Evolutionary conservation across 768 basidiomycete species (phyloP).

Genomic region (Candolleomyces efflorescens): DNA sequence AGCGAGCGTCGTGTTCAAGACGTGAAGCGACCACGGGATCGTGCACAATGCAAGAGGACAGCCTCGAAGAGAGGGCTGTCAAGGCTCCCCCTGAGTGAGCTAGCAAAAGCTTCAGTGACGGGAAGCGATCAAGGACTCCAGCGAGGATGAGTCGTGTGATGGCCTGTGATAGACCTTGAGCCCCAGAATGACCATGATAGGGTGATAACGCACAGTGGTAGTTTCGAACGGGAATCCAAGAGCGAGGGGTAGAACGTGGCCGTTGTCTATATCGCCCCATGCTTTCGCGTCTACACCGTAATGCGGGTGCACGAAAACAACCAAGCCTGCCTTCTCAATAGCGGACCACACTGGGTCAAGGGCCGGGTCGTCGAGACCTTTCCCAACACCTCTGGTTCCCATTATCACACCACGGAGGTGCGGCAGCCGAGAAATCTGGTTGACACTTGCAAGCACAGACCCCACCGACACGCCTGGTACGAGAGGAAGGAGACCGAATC

Average conservation of each 20-base stretch:
- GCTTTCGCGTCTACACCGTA: slow-evolving; percentile 73
- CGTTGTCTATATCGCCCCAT: slow-evolving; percentile 77
- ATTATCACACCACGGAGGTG: slow-evolving; percentile 77
- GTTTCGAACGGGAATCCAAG: slow-evolving; percentile 91
- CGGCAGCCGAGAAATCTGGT: slow-evolving; percentile 59
- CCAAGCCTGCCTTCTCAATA: slow-evolving; percentile 61
- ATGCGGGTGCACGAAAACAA: slow-evolving; percentile 84
- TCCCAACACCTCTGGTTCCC: slow-evolving; percentile 75
- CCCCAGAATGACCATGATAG: slow-evolving; percentile 7
- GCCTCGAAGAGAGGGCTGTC: slow-evolving; percentile 76
- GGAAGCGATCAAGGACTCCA: slow-evolving; percentile 78
- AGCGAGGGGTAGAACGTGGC: slow-evolving; percentile 83
- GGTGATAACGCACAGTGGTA: slow-evolving; percentile 58
- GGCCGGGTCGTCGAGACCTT: slow-evolving; percentile 73
- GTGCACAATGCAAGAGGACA: slow-evolving; percentile 82
- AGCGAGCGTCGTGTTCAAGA: slow-evolving; percentile 77
- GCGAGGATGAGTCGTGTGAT: slow-evolving; percentile 77
- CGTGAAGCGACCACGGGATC: slow-evolving; percentile 76
- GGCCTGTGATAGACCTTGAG: slow-evolving; percentile 34
- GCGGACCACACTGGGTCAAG: slow-evolving; percentile 84
- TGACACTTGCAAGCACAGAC: slow-evolving; percentile 58
- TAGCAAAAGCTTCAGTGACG: slow-evolving; percentile 68
- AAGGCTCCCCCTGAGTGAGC: slow-evolving; percentile 88
- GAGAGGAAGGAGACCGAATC: slow-evolving; percentile 80
- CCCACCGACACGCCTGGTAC: slow-evolving; percentile 57